phyloP scores from a whole-genome alignment of 805 yeast genomes.

The Wickerhamiella sergipiensis region DNA sequence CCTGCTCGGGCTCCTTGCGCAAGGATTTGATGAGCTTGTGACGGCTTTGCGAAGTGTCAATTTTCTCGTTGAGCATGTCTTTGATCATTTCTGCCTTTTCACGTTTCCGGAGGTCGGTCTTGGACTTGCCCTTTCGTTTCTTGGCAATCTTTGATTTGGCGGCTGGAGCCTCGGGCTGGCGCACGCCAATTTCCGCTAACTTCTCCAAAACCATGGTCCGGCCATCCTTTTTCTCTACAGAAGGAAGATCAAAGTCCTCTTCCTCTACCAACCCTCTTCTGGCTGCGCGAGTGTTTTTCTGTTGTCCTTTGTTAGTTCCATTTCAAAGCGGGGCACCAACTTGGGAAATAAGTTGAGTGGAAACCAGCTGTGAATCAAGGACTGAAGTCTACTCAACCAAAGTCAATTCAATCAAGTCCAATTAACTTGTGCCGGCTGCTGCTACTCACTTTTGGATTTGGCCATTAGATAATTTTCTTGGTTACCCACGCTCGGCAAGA shows the following conservation, averaged over 20 bases:
- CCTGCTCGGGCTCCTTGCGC: conserved; percentile 12
- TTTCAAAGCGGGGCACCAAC: no score
- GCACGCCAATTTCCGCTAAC: conserved; percentile 17
- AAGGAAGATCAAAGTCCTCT: not conserved
- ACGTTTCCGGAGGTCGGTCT: conserved; percentile 10
- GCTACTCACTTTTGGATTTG: not conserved
- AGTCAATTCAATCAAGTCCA: no score
- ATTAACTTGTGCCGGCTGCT: not conserved
- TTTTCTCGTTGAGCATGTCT: conserved; percentile 20
- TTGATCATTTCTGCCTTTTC: conserved; percentile 15
- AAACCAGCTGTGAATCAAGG: no score
- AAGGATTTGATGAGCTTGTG: conserved; percentile 16
- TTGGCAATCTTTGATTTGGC: not conserved
- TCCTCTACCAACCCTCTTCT: conserved; percentile 10
- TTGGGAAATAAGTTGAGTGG: no score
- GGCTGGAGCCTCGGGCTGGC: conserved; percentile 8
- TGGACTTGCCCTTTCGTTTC: conserved; percentile 11
- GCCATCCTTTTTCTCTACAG: conserved; percentile 6
- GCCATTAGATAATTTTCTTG: not conserved
- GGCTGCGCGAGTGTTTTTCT: conserved; percentile 9
- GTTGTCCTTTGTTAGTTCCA: not conserved
- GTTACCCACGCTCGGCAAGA: not conserved
- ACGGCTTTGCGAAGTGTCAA: conserved; percentile 17
- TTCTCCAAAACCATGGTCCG: conserved; percentile 17
- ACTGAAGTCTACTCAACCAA: no score